Percentiles rank a stretch among this genome's conserved stretches.
phyloP scores from a whole-genome alignment of 73 alveolate genomes.

The Paramecium biaurelia region DNA sequence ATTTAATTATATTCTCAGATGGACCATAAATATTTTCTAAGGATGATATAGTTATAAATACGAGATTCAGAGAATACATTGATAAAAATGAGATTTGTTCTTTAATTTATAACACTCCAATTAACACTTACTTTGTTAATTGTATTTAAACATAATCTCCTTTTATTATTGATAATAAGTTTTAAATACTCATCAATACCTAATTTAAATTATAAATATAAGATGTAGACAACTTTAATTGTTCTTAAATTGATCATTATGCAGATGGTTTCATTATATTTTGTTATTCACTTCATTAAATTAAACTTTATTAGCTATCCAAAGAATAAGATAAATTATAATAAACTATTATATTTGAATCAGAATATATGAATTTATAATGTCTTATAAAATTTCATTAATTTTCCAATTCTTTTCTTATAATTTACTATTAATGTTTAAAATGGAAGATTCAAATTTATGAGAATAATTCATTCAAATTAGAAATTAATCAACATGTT shows the following conservation, averaged over 20 bases:
- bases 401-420: neutral
- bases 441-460: neutral
- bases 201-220: neutral
- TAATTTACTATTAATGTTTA: neutral
- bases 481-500: neutral
- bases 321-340: neutral
- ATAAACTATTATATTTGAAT: neutral
- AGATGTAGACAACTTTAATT: neutral
- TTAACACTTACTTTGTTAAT: neutral
- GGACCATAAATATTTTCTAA: neutral
- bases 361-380: neutral
- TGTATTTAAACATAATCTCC: neutral
- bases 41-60: neutral
- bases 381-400: neutral
- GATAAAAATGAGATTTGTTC: neutral
- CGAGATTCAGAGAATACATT: neutral
- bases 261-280: neutral
- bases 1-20: neutral
- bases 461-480: neutral
- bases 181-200: neutral
- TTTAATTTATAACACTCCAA: neutral
- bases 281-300: neutral
- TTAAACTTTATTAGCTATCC: neutral
- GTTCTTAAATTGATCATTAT: neutral
- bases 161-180: neutral